phyloP scores from a whole-genome alignment of 345 rosid genomes.

The Bretschneidera sinensis region DNA sequence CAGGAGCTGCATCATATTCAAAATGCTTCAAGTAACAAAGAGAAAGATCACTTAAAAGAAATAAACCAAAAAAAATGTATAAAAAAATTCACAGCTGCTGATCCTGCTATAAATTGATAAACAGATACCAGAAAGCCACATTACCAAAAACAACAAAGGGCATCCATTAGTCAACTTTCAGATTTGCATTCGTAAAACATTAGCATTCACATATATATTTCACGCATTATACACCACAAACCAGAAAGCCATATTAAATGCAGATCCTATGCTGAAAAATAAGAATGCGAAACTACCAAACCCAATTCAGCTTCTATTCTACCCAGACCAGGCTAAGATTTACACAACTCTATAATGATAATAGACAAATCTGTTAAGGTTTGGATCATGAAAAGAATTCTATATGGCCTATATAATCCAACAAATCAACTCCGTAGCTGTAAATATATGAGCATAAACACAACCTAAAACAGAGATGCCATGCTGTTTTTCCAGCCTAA shows the following conservation, averaged over 20 bases:
- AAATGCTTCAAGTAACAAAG: too few relatives aligned
- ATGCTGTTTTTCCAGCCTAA: slow-evolving; percentile 72
- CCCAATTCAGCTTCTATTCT: background rate
- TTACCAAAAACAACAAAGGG: background rate
- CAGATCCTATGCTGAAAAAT: too few relatives aligned
- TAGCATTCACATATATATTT: too few relatives aligned
- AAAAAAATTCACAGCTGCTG: too few relatives aligned
- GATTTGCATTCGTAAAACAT: background rate
- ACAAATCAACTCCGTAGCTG: slow-evolving; percentile 7
- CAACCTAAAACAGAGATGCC: slow-evolving; percentile 42
- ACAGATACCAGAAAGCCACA: background rate
- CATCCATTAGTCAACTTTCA: background rate
- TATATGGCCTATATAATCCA: slow-evolving; percentile 7
- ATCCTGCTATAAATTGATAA: background rate
- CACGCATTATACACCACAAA: too few relatives aligned
- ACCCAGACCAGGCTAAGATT: slow-evolving; percentile 10
- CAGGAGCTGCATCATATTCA: too few relatives aligned
- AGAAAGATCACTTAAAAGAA: too few relatives aligned
- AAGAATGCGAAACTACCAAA: background rate
- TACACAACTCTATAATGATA: slow-evolving; percentile 3
- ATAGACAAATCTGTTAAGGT: slow-evolving; percentile 8
- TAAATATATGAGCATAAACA: background rate
- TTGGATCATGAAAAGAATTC: slow-evolving; percentile 22
- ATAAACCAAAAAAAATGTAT: too few relatives aligned
- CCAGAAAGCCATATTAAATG: slow-evolving; percentile 5